These are phyloP conservation scores for Clohesyomyces aquaticus DNA, from an alignment of 495 filamentous ascomycete genomes.

Conservation along the genomic window DNA sequence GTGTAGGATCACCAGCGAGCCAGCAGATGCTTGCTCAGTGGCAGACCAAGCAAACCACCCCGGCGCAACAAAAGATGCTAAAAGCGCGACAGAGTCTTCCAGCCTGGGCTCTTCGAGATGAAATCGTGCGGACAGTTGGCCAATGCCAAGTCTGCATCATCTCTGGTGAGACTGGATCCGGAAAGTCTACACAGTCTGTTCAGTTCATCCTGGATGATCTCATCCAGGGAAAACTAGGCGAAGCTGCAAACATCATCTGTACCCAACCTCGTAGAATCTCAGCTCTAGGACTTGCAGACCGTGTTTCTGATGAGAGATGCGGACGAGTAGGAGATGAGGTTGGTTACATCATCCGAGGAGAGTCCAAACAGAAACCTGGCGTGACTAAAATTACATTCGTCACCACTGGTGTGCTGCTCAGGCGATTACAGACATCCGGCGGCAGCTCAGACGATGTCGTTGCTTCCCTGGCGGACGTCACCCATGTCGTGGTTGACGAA, in stretches of 20 bases:
- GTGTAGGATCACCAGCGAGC: conserved; percentile 49
- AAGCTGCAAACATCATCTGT: conserved; percentile 86
- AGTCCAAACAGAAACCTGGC: conserved; percentile 69
- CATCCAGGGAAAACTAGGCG: conserved; percentile 74
- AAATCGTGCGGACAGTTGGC: conserved; percentile 72
- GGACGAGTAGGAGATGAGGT: conserved; percentile 81
- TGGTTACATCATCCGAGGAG: conserved; percentile 92
- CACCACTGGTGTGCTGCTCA: conserved; percentile 92
- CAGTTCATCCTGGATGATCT: conserved; percentile 95
- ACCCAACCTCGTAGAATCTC: conserved; percentile 96
- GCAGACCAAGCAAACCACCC: conserved; percentile 57
- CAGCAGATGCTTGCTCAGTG: conserved; percentile 55
- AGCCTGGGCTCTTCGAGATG: conserved; percentile 81
- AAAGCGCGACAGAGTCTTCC: conserved; percentile 71
- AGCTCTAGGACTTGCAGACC: conserved; percentile 88
- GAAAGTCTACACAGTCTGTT: conserved; percentile 95
- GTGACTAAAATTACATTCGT: conserved; percentile 92
- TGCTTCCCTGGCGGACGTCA: conserved; percentile 77
- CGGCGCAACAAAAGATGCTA: conserved; percentile 72
- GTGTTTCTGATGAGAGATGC: conserved; percentile 91
- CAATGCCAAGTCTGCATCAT: conserved; percentile 89
- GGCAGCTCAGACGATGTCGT: conserved; percentile 74
- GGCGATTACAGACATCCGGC: conserved; percentile 84
- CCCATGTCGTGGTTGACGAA: conserved; percentile 94
- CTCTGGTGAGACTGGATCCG: conserved; percentile 93